phyloP scores from a whole-genome alignment of 176 grass and related monocot genomes.

The Oryza nivara region DNA sequence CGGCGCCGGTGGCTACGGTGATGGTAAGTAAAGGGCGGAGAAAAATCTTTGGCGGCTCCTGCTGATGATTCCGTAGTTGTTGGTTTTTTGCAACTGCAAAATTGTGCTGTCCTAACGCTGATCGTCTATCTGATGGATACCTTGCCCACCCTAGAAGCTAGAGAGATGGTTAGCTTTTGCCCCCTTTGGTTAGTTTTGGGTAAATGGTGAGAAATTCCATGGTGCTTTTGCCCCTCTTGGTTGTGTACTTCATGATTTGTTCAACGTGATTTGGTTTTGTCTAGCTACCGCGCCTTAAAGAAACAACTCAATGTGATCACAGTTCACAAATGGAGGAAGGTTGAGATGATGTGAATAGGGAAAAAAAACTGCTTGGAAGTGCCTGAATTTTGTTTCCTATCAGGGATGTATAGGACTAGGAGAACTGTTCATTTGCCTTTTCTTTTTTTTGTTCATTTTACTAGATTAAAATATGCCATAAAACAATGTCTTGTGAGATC shows the following conservation, averaged over 20 bases:
- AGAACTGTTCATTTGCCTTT: background rate
- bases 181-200: background rate
- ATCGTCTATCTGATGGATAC: background rate
- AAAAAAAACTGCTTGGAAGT: background rate
- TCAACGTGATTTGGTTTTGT: background rate
- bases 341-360: background rate
- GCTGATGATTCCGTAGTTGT: background rate
- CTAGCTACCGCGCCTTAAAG: background rate
- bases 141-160: conserved; percentile 9
- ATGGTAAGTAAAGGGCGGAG: conserved; percentile 63
- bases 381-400: background rate
- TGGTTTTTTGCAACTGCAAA: background rate
- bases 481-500: background rate
- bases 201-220: background rate
- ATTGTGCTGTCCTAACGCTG: background rate
- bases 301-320: no score
- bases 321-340: no score
- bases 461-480: background rate
- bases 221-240: background rate
- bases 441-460: background rate
- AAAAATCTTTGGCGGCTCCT: background rate
- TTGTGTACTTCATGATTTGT: background rate
- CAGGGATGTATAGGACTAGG: background rate
- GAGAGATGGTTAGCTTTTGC: background rate
- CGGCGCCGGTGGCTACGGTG: conserved; percentile 33